Base-by-base conservation (phyloP, 805 yeast species). In the Nakazawaea wyomingensis region DNA sequence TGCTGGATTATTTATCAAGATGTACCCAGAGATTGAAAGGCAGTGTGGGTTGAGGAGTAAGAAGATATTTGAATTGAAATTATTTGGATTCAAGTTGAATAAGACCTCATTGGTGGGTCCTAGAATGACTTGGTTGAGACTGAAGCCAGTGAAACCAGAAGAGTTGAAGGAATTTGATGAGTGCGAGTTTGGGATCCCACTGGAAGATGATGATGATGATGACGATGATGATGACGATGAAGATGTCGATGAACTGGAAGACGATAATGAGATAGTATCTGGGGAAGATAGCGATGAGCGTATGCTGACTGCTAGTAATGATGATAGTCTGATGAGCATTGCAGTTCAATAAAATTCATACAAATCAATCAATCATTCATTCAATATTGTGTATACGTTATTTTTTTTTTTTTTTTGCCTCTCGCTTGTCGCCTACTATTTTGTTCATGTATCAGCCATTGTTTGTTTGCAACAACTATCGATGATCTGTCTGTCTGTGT, bases 91-190 rank as follows among this genome's bases (percentile, higher is more conserved):
- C 69, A 77, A 76, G 52, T 71, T 93, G 22, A 78, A 84, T 54
- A 91, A 86, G 57, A 57, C 66, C 43, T 82, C 95, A 35, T 66
- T 74, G 24, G 73, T 85, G 37, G 99, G 99, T 0, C 90, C 95
- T n/a, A 75, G 98, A 53, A 93, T 93, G 98, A 76, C 74, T 54
- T 93, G 99, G 99, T 71, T 91, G 48, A 77, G 98, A 53, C 80
- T 79, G 59, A 69, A 75, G 50, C 98, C 98, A 3, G 65, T 66
- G 34, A 72, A 78, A 3, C 71, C 65, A 16, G 77, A 69, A 34
- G 90, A 85, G 54, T 62, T 74, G 52, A 71, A 66, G 40, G 95
- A 86, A 54, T 79, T 69, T 50, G 71, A 76, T 5, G 64, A 62
- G 29, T 85, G 93, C 56, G 87, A 84, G 57, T 82, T 74, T 52